These are phyloP conservation scores for Trichoderma koningii DNA, from an alignment of 2,329 filamentous ascomycete species.

Conservation along the genomic window DNA sequence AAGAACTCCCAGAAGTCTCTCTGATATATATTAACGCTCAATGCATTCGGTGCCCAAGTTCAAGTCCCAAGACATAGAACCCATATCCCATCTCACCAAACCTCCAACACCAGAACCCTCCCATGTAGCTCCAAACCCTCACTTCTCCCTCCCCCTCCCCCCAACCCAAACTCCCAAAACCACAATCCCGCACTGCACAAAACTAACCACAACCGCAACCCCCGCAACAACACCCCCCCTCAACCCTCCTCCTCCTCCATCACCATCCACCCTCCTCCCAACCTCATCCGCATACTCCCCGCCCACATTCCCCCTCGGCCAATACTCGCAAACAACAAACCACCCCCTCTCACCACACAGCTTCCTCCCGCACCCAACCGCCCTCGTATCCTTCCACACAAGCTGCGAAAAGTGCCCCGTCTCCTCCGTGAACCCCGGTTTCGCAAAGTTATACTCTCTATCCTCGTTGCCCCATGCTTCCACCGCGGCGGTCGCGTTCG, in stretches of 20 bases:
- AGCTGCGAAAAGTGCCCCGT: conserved; percentile 75
- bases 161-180: conserved; percentile 17
- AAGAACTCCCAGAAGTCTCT: too few species aligned
- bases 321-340: conserved; percentile 72
- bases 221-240: neutral
- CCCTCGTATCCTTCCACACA: conserved; percentile 66
- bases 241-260: neutral
- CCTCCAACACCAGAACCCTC: neutral
- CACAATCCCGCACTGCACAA: conserved; percentile 9
- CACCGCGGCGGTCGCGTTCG: conserved; percentile 60
- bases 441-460: conserved; percentile 58
- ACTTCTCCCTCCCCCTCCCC: neutral
- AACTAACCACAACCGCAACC: conserved; percentile 14
- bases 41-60: too few species aligned
- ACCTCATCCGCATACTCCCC: conserved; percentile 51
- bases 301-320: conserved; percentile 64
- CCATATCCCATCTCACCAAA: too few species aligned
- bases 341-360: conserved; percentile 55
- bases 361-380: conserved; percentile 57
- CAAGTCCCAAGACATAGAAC: too few species aligned
- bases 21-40: too few species aligned
- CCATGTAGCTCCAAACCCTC: neutral
- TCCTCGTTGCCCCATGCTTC: conserved; percentile 63
- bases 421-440: conserved; percentile 57
- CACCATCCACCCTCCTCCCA: conserved; percentile 2